A percentile compares a stretch with the other conserved stretches of the same genome.
Conservation (phyloP, 768 basidiomycete genomes). For the Pisolithus marmoratus region DNA sequence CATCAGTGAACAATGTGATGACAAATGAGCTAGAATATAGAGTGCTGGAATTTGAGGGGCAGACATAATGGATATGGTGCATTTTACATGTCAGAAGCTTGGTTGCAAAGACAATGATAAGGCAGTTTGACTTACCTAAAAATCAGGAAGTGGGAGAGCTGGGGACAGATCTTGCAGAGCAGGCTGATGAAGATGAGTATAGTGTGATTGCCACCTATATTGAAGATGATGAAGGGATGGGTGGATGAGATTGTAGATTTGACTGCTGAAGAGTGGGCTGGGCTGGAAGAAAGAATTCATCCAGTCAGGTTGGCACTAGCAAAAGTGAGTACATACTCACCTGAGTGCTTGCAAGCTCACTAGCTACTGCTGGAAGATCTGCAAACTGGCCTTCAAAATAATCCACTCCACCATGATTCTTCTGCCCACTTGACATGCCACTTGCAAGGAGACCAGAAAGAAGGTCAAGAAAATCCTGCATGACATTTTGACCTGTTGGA, state of each 20-base stretch:
- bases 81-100: not conserved
- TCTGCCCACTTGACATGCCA: conserved; percentile 15
- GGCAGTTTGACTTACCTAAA: too few species aligned
- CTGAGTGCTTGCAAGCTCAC: conserved; percentile 3
- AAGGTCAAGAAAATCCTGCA: too few species aligned
- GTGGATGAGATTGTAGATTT: conserved; percentile 9
- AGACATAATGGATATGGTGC: not conserved
- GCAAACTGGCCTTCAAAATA: conserved; percentile 12
- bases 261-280: conserved; percentile 3
- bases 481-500: too few species aligned
- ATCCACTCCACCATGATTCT: conserved; percentile 16
- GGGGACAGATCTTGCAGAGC: too few species aligned
- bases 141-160: too few species aligned
- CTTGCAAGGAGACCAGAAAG: too few species aligned
- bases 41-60: not conserved
- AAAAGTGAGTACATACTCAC: not conserved
- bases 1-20: too few species aligned
- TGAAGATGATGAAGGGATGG: conserved; percentile 9
- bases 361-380: conserved; percentile 9
- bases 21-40: too few species aligned
- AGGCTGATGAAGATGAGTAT: too few species aligned
- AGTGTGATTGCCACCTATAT: not conserved
- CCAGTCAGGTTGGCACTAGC: too few species aligned
- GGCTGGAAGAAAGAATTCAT: too few species aligned
- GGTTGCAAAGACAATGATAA: not conserved